Evolutionary conservation across 257 asterid species (phyloP).

Genomic region (Echium plantagineum): DNA sequence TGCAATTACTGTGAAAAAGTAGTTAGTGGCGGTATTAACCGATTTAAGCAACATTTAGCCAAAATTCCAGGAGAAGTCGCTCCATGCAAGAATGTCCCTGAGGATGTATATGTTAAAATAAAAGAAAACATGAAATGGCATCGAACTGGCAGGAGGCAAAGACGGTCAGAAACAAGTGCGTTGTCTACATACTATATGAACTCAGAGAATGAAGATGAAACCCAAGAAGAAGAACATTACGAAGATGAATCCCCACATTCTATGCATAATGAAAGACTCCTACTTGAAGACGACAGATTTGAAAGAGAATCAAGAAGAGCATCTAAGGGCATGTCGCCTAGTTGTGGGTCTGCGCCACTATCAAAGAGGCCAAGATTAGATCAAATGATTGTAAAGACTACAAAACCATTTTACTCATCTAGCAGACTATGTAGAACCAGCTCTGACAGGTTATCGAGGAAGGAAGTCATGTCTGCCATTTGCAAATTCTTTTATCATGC

Average conservation of each 20-base stretch:
- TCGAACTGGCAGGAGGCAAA: conserved; percentile 80
- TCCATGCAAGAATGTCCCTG: conserved; percentile 83
- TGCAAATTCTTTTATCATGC: conserved; percentile 89
- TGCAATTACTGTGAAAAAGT: conserved; percentile 88
- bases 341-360: conserved; percentile 35
- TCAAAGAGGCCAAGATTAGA: conserved; percentile 52
- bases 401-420: conserved; percentile 38
- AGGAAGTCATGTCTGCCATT: conserved; percentile 72
- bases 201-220: conserved; percentile 67
- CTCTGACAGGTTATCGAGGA: conserved; percentile 49
- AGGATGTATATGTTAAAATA: conserved; percentile 70
- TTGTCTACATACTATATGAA: conserved; percentile 35
- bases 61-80: conserved; percentile 95
- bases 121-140: conserved; percentile 97
- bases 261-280: conserved; percentile 33
- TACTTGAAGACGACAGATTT: conserved; percentile 42
- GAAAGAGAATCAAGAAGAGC: conserved; percentile 39
- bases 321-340: conserved; percentile 35
- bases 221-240: conserved; percentile 49
- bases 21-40: conserved; percentile 88
- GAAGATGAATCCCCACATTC: conserved; percentile 42
- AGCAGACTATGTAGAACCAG: conserved; percentile 37
- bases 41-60: conserved; percentile 90
- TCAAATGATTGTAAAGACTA: conserved; percentile 29
- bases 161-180: conserved; percentile 57